Evolutionary conservation across 768 basidiomycete species (phyloP), one percentile per base, ranked within the genome.

Genomic region (Pleurotus citrinopileatus): DNA sequence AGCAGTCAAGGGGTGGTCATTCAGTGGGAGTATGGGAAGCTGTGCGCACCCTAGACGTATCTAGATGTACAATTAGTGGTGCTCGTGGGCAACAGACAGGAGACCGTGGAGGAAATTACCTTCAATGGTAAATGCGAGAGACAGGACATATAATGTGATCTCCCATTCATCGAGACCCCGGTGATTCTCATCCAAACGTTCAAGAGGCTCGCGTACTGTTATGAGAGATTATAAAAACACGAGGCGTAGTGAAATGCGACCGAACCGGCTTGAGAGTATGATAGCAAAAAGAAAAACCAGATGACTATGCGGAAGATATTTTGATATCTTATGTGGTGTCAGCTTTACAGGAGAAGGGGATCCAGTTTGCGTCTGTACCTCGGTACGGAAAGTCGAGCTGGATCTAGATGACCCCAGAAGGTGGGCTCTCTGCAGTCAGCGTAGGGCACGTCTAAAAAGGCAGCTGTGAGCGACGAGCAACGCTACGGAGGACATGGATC

Each of bases 261-360:
- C 78, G 54, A 38, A 89, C 90, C 91, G 44, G 91, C 90, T 73
- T 88, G 88, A 2, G 91, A 93, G 65, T 94, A 95, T 2, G 84
- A 80, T 17, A 79, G 73, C 28, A 96, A 78, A 69, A 93, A 89
- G 60, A 88, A 75, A 20, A 91, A 63, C 91, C 89, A 94, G 28
- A 92, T 74, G 4, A 77, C 52, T 50, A 93, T 84, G 42, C 91
- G 84, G 63, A 94, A 86, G 47, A 84, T 75, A 59, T 92, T 94
- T 65, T 95, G 94, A 66, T 95, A 95, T 51, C 91, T 87, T 48
- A 7, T 20, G 4, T 50, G 17, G 45, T 13, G 34, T 47, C 32
- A 36, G 12, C 15, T 19, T 13, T 36, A n/a, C n/a, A n/a, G n/a
- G n/a, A n/a, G n/a, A n/a, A n/a, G n/a, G n/a, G n/a, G n/a, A 36